Base-by-base conservation (phyloP, 2,329 filamentous ascomycete genomes). In the Balansia obtecta region DNA sequence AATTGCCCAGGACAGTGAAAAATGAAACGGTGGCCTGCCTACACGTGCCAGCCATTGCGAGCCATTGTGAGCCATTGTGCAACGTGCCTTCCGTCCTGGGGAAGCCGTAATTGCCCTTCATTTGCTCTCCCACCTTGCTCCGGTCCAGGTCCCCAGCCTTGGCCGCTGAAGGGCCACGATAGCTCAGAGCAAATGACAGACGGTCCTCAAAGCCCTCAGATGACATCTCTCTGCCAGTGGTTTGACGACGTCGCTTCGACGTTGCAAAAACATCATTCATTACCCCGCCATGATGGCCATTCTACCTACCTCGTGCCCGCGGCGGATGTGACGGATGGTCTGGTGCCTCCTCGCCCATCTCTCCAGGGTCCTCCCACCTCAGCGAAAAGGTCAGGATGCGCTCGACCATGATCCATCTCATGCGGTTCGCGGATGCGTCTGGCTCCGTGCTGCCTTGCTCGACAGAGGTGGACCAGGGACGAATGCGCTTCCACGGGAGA, bases 341-440 rank as follows among this genome's bases (percentile, higher is more conserved):
- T 9, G 45, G 33, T n/a, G 45, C 49, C 13, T 56, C 52, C 46
- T 62, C 59, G 45, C 54, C 54, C n/a, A 58, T 57, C 16, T 60
- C 63, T 16, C 54, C 60, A 44, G 59, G 59, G n/a, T 59, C 61
- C 16, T 68, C 66, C 57, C 64, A 64, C 13, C 61, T 58, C 38
- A 68, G 54, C 6, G 65, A 65, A 50, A 68, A 68, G 1, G 66
- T 68, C 32, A 68, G 53, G 39, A 63, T 66, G 15, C 66, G 60
- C 53, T 69, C 66, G 9, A 68, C 65, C 20, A 66, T 55, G 32
- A 66, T 62, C 66, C 66, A 69, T 50, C 66, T 60, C 63, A 67
- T 64, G 43, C 61, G 56, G 49, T 67, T 63, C 50, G 62, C 60
- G 30, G 56, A 59, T 1, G 59, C 58, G 13, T 57, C 55, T n/a